Percentiles rank a stretch among this genome's conserved stretches.
These are phyloP conservation scores for Pyrenophora graminea DNA, from an alignment of 2,329 filamentous ascomycete species.

Conservation along the genomic window DNA sequence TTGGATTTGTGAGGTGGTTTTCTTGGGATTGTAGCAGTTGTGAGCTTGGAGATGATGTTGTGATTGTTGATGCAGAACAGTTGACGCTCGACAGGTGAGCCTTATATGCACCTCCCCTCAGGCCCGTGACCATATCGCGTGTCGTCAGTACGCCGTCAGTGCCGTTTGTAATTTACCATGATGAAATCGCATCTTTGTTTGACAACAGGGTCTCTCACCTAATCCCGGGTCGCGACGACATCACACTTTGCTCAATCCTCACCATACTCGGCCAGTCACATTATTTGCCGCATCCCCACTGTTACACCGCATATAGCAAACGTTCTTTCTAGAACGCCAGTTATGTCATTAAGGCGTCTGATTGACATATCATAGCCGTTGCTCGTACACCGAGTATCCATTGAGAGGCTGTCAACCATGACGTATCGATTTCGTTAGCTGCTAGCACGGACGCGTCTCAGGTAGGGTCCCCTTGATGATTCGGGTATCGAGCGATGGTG, in stretches of 20 bases:
- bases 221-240: neutral
- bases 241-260: neutral
- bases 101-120: too few relatives aligned
- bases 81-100: too few relatives aligned
- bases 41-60: too few relatives aligned
- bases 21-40: neutral
- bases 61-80: too few relatives aligned
- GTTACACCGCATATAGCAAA: too few relatives aligned
- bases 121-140: neutral
- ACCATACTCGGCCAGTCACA: neutral
- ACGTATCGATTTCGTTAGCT: constrained; percentile 2
- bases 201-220: neutral
- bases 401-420: constrained; percentile 1
- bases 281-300: too few relatives aligned
- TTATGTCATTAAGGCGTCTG: too few relatives aligned
- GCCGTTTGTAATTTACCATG: neutral
- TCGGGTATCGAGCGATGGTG: neutral
- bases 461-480: neutral
- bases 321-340: too few relatives aligned
- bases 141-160: constrained; percentile 2
- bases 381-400: too few relatives aligned
- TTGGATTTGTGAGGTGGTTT: neutral
- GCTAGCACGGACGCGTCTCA: constrained; percentile 3
- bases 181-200: neutral
- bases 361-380: too few relatives aligned